phyloP scores from a whole-genome alignment of 768 basidiomycete species.

The Leucosporidium yakuticum region DNA sequence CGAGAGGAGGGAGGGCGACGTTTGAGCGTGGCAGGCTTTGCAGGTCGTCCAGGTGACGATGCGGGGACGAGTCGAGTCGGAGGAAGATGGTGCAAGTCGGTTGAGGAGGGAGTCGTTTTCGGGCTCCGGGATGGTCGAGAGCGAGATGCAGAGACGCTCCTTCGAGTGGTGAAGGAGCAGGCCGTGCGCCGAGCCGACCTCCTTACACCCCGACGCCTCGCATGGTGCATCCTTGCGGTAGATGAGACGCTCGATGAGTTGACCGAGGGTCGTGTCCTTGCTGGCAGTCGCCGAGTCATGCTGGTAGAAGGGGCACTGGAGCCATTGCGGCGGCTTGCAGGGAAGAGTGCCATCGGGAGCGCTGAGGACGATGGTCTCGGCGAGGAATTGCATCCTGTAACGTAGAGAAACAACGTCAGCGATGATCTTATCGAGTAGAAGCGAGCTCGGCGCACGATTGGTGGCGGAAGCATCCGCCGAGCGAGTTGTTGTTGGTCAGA shows the following conservation, averaged over 20 bases:
- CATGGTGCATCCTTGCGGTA: neutral
- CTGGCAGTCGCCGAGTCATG: neutral
- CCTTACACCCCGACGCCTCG: neutral
- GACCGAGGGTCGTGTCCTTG: neutral
- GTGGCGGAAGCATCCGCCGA: constrained; percentile 21
- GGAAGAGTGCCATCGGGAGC: neutral
- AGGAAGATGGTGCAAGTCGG: neutral
- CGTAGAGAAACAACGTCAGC: neutral
- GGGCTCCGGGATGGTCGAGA: neutral
- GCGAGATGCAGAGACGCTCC: constrained; percentile 12
- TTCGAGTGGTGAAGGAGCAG: constrained; percentile 10
- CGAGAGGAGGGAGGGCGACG: neutral
- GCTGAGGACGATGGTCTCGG: constrained; percentile 7
- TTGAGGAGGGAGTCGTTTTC: neutral
- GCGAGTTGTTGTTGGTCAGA: constrained; percentile 29
- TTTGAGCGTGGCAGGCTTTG: constrained; percentile 7
- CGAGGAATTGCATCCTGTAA: constrained; percentile 30
- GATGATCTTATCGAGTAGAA: too few relatives aligned
- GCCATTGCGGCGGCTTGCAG: constrained; percentile 27
- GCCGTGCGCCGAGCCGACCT: constrained; percentile 4
- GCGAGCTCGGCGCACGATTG: constrained; percentile 13
- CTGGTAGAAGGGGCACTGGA: constrained; percentile 14
- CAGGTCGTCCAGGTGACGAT: constrained; percentile 14
- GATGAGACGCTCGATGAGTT: constrained; percentile 11
- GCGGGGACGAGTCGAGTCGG: neutral